Conservation (phyloP, 2,329 filamentous ascomycete species). For the Cladobotryum mycophilum region DNA sequence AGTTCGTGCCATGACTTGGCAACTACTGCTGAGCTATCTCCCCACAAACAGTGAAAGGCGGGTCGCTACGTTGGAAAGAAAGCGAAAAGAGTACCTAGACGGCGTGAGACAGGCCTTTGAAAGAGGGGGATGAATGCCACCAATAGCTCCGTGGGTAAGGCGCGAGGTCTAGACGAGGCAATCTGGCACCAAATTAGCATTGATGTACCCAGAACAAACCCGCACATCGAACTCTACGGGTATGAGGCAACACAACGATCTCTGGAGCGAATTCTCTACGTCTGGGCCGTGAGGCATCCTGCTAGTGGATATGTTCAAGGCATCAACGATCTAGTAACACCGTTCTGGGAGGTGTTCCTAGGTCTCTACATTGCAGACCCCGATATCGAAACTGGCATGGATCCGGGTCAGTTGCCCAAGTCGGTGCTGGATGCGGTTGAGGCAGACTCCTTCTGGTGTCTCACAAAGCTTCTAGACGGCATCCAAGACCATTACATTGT, state of each 20-base stretch:
- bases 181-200: constrained; percentile 99
- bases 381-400: constrained; percentile 90
- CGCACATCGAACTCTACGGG: constrained; percentile 88
- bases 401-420: constrained; percentile 86
- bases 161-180: constrained; percentile 80
- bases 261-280: constrained; percentile 87
- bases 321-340: constrained; percentile 95
- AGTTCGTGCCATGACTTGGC: constrained; percentile 98
- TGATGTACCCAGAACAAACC: constrained; percentile 92
- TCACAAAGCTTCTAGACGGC: constrained; percentile 95
- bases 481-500: constrained; percentile 99
- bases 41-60: constrained; percentile 94
- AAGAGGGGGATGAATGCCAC: constrained; percentile 46
- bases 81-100: constrained; percentile 93
- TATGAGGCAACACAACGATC: constrained; percentile 95
- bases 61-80: constrained; percentile 83
- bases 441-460: constrained; percentile 96
- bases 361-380: constrained; percentile 91
- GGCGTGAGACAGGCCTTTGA: constrained; percentile 73
- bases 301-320: constrained; percentile 97
- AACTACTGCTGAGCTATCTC: constrained; percentile 87
- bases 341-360: constrained; percentile 96
- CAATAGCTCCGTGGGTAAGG: constrained; percentile 35
- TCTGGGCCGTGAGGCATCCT: constrained; percentile 96
- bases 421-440: constrained; percentile 93